phyloP scores from a whole-genome alignment of 305 asterid species.

The Caryopteris hybrid region DNA sequence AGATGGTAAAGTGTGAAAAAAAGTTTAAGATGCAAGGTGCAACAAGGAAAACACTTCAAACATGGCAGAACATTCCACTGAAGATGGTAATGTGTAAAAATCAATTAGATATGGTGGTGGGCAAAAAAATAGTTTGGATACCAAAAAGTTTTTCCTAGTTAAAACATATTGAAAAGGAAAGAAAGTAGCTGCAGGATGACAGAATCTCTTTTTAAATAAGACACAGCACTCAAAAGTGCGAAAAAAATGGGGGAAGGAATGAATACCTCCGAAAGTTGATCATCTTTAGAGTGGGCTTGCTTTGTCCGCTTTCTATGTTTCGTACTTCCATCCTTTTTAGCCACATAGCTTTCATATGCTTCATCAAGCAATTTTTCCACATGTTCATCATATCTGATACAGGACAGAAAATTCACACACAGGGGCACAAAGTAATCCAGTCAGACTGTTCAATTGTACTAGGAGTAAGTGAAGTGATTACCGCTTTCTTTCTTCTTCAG shows the following conservation, averaged over 20 bases:
- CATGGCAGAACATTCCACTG: no score
- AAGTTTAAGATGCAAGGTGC: no score
- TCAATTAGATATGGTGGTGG: no score
- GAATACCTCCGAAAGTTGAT: constrained; percentile 55
- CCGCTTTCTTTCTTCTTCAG: constrained; percentile 88
- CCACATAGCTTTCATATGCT: constrained; percentile 65
- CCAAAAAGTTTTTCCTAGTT: no score
- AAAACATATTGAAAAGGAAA: not conserved
- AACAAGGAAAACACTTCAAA: no score
- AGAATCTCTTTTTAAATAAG: no score
- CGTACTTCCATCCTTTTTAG: constrained; percentile 78
- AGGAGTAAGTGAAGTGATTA: constrained; percentile 9
- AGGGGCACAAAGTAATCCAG: not conserved
- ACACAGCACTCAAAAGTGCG: no score
- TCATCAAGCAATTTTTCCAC: constrained; percentile 72
- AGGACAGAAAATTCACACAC: constrained; percentile 16
- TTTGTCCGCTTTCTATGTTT: constrained; percentile 82
- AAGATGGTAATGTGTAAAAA: no score
- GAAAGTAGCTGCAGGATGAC: not conserved
- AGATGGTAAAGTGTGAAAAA: no score
- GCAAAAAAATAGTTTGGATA: no score
- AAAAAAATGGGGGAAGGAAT: not conserved
- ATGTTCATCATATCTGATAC: constrained; percentile 61
- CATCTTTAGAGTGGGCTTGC: constrained; percentile 46
- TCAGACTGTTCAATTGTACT: not conserved